These are phyloP conservation scores for Gynochthodes officinalis DNA, from an alignment of 257 asterid genomes.

Conservation along the genomic window DNA sequence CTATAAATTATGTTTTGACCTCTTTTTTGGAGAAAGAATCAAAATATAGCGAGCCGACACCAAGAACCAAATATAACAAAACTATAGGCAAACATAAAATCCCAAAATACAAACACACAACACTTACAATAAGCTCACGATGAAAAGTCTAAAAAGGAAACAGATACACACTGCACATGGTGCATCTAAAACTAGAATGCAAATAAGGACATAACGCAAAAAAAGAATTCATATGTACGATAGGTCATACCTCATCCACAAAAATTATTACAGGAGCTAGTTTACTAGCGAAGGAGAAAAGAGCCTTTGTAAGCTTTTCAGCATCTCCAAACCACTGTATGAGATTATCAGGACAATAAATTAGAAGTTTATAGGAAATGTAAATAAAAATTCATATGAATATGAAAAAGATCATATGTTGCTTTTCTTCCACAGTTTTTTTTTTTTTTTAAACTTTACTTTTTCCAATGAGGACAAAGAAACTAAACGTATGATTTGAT, in stretches of 20 bases:
- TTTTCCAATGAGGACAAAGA: background rate
- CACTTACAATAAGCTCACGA: background rate
- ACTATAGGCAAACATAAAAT: background rate
- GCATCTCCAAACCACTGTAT: slow-evolving; percentile 99
- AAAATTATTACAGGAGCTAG: slow-evolving; percentile 95
- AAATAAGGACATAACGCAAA: background rate
- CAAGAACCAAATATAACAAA: too few species aligned
- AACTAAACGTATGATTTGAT: background rate
- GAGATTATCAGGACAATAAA: slow-evolving; percentile 16
- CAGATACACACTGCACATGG: background rate
- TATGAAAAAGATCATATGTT: background rate
- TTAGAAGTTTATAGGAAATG: background rate
- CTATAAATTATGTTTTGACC: background rate
- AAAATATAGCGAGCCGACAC: background rate
- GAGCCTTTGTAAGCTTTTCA: slow-evolving; percentile 92
- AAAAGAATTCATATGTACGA: background rate
- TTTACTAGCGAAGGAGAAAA: slow-evolving; percentile 96
- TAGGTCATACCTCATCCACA: slow-evolving; percentile 82
- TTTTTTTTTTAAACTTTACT: background rate
- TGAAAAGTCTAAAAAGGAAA: background rate
- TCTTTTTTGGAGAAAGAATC: background rate
- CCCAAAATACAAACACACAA: background rate
- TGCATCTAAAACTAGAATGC: background rate
- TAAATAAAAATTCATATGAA: background rate
- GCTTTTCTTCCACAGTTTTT: background rate